Percentiles rank a stretch among this genome's conserved stretches.
phyloP scores from a whole-genome alignment of 2,329 filamentous ascomycete genomes.

The Annulohypoxylon truncatum region DNA sequence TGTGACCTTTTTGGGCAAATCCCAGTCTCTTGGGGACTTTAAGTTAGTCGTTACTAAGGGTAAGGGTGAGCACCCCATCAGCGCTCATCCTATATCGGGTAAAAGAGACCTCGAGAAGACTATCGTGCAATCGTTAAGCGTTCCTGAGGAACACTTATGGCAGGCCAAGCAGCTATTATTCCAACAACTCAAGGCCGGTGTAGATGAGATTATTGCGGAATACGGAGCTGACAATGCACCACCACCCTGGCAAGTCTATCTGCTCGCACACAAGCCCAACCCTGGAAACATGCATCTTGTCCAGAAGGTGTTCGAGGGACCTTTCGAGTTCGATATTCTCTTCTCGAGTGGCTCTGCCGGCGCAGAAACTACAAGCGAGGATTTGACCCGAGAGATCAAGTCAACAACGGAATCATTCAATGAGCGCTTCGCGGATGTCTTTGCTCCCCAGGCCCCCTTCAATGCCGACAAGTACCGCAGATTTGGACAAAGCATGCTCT shows the following conservation, averaged over 20 bases:
- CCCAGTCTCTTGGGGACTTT: slow-evolving; percentile 80
- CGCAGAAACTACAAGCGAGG: slow-evolving; percentile 66
- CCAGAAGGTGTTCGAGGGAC: slow-evolving; percentile 89
- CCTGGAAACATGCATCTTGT: slow-evolving; percentile 86
- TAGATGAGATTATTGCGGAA: slow-evolving; percentile 62
- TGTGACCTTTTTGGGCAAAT: slow-evolving; percentile 77
- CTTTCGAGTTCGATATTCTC: slow-evolving; percentile 93
- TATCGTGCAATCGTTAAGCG: slow-evolving; percentile 75
- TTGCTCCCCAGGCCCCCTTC: slow-evolving; percentile 82
- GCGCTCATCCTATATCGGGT: slow-evolving; percentile 73
- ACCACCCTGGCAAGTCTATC: slow-evolving; percentile 87
- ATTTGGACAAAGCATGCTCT: slow-evolving; percentile 92
- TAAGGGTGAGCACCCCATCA: slow-evolving; percentile 68
- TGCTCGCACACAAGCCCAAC: slow-evolving; percentile 75
- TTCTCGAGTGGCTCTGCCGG: slow-evolving; percentile 82
- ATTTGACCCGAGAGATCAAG: slow-evolving; percentile 77
- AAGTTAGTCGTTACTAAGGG: slow-evolving; percentile 81
- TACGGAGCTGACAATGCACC: slow-evolving; percentile 72
- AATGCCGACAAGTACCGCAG: slow-evolving; percentile 75
- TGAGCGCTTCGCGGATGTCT: slow-evolving; percentile 77
- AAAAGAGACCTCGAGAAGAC: slow-evolving; percentile 81
- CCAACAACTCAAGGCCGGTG: slow-evolving; percentile 63
- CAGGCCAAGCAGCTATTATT: slow-evolving; percentile 77
- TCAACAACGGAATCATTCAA: slow-evolving; percentile 75
- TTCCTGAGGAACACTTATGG: slow-evolving; percentile 80